These are phyloP conservation scores for Populus alba DNA, from an alignment of 345 rosid genomes.

Conservation along the genomic window DNA sequence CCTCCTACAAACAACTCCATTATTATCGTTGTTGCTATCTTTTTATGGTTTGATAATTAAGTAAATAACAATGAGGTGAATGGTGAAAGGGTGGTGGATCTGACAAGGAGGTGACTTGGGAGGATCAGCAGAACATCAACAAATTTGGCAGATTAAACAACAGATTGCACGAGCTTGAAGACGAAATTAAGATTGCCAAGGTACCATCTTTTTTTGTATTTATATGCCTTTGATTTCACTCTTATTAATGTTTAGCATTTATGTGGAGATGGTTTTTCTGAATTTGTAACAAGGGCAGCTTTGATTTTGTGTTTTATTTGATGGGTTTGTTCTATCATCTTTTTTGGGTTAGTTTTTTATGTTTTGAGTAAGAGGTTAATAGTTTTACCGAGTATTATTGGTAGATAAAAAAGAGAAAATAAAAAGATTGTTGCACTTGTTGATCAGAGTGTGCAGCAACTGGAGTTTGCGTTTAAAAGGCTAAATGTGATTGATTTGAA, in stretches of 20 bases:
- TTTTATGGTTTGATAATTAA: background rate
- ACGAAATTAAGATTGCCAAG: constrained; percentile 81
- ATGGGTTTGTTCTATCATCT: constrained; percentile 9
- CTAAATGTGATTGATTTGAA: background rate
- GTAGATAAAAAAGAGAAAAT: background rate
- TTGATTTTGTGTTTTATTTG: background rate
- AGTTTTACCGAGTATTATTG: background rate
- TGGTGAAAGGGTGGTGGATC: constrained; percentile 70
- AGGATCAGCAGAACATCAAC: constrained; percentile 94
- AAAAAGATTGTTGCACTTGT: background rate
- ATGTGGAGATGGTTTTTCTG: background rate
- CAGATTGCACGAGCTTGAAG: constrained; percentile 77
- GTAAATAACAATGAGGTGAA: background rate
- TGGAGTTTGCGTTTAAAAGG: background rate
- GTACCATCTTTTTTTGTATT: constrained; percentile 21
- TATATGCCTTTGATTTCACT: background rate
- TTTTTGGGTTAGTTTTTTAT: background rate
- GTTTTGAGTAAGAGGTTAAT: background rate
- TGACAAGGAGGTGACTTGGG: constrained; percentile 89
- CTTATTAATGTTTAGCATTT: background rate
- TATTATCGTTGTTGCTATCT: background rate
- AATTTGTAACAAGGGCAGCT: background rate
- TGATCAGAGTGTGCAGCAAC: background rate
- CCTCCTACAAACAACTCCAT: background rate
- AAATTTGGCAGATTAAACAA: constrained; percentile 80